Evolutionary conservation across 2,329 filamentous ascomycete species (phyloP), one percentile per base, ranked within the genome.

Genomic region (Aureobasidium sp.): DNA sequence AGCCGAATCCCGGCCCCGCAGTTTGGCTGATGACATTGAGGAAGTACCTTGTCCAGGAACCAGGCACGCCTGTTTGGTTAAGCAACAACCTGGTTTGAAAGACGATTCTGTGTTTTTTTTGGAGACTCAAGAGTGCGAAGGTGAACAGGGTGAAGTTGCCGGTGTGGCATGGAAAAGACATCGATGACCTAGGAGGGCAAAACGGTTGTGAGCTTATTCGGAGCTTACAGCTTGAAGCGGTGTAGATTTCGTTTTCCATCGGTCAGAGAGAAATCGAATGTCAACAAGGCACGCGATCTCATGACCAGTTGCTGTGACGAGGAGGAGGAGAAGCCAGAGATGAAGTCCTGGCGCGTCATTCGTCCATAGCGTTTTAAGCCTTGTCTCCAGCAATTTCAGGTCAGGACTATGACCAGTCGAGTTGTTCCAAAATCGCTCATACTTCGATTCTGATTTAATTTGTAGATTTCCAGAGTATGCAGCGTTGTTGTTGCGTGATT

Each of bases 401-500:
- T 49, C 45, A 39, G 35, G n/a, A 8, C 22, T 27, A 5, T 10
- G 6, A 48, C 17, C 34, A 12, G 25, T 49, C 45, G 10, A 7
- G n/a, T 19, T 25, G 24, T 11, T 25, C 21, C 19, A 51, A 51
- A 51, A 51, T 51, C 34, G 35, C 48, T 51, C 48, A 51, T 19
- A 3, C 17, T 40, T 17, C 3, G 25, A n/a, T 24, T 21, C 2
- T 11, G 37, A 32, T 34, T 10, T 16, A 8, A 17, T 40, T 30
- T 17, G 25, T 37, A 14, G 48, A 22, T 19, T 27, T 30, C 34
- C 17, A 7, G 22, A 48, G 41, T 8, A 35, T 3, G 14, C 34
- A 17, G 6, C 5, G n/a, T 35, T 21, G 45, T 51, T 16, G 25
- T 51, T 51, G 48, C 48, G 48, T 51, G 37, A 51, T 51, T 51